Conservation (phyloP, 2,329 filamentous ascomycete species). For the Penicillium sp. region DNA sequence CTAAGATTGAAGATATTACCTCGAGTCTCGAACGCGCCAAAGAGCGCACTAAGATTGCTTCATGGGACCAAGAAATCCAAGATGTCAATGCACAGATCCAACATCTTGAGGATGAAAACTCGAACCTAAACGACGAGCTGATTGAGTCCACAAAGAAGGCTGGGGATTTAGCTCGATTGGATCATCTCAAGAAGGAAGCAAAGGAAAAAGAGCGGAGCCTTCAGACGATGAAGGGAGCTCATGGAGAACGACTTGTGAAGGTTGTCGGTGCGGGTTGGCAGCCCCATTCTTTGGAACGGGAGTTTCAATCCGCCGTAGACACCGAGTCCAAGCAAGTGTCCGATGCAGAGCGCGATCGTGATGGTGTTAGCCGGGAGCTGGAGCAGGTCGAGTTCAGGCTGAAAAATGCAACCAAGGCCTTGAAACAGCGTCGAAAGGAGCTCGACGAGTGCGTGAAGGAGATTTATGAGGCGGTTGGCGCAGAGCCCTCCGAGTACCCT, state of each 20-base stretch:
- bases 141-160: constrained; percentile 79
- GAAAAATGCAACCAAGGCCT: constrained; percentile 63
- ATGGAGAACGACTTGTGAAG: constrained; percentile 67
- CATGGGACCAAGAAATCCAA: constrained; percentile 71
- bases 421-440: constrained; percentile 65
- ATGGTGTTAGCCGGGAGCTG: constrained; percentile 69
- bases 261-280: constrained; percentile 69
- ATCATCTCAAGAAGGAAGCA: constrained; percentile 78
- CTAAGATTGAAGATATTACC: constrained; percentile 69
- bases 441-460: constrained; percentile 61
- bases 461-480: constrained; percentile 60
- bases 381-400: constrained; percentile 75
- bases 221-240: constrained; percentile 73
- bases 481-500: constrained; percentile 52
- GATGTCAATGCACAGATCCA: constrained; percentile 65
- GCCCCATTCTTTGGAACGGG: constrained; percentile 65
- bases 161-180: constrained; percentile 78
- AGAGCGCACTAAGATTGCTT: constrained; percentile 61
- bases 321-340: constrained; percentile 59
- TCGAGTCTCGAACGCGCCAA: constrained; percentile 62
- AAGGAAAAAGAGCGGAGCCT: constrained; percentile 72
- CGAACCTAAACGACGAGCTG: constrained; percentile 75
- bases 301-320: constrained; percentile 66
- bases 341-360: constrained; percentile 69
- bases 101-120: constrained; percentile 69